A percentile compares a stretch with the other conserved stretches of the same genome.
Evolutionary conservation across 106 monocot genomes (phyloP).

Genomic region (Amphibolis antarctica): DNA sequence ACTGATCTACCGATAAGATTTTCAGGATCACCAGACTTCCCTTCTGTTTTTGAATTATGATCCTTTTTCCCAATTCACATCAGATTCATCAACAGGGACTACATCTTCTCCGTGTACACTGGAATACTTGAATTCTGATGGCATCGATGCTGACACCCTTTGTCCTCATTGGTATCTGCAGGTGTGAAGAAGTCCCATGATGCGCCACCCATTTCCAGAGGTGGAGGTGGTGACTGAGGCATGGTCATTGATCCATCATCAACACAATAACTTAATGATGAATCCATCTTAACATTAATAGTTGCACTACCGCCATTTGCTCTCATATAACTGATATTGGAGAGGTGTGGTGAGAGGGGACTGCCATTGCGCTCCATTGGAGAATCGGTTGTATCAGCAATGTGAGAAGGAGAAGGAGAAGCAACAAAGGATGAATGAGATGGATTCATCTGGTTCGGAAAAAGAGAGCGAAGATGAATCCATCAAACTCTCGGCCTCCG

Average conservation of each 20-base stretch:
- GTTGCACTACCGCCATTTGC: constrained; percentile 10
- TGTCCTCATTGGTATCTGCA: constrained; percentile 2
- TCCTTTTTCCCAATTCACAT: constrained; percentile 4
- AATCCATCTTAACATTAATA: constrained; percentile 23
- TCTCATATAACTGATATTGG: constrained; percentile 36
- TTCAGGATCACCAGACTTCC: too few relatives aligned
- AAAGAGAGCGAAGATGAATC: constrained; percentile 39
- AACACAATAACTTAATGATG: constrained; percentile 9
- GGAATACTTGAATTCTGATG: too few relatives aligned
- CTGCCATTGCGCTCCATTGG: constrained; percentile 19
- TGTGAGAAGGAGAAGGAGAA: constrained; percentile 23
- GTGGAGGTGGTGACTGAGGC: constrained; percentile 25
- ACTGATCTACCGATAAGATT: too few relatives aligned
- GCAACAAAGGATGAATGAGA: constrained; percentile 39
- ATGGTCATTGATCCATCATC: constrained; percentile 14
- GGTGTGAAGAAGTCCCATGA: constrained; percentile 81
- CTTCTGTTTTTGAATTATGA: too few relatives aligned
- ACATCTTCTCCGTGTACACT: too few relatives aligned
- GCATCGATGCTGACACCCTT: too few relatives aligned
- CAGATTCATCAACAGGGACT: constrained; percentile 27
- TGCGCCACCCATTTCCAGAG: constrained; percentile 18
- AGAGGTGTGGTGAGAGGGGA: constrained; percentile 25
- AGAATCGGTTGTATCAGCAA: constrained; percentile 19
- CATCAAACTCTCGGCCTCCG: constrained; percentile 41
- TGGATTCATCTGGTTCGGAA: constrained; percentile 50